Conservation (phyloP, 2,329 filamentous ascomycete genomes). For the Sclerotinia nivalis region DNA sequence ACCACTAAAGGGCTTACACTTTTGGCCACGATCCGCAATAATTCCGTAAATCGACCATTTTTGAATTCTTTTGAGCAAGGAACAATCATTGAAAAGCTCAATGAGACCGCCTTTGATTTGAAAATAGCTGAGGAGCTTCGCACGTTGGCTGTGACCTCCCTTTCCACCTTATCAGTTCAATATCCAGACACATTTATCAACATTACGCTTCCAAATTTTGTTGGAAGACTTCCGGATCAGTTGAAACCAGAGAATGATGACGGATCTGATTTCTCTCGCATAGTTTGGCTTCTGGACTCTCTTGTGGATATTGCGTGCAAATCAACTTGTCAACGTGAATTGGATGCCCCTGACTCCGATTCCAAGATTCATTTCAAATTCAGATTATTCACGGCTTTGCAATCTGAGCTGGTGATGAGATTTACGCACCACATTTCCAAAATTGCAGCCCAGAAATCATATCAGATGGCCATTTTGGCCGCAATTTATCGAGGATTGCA, state of each 20-base stretch:
- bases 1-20: slow-evolving; percentile 36
- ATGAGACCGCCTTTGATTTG: slow-evolving; percentile 28
- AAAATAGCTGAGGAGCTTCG: slow-evolving; percentile 28
- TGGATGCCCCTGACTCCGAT: slow-evolving; percentile 10
- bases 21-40: slow-evolving; percentile 34
- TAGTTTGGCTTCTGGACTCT: slow-evolving; percentile 30
- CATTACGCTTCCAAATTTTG: slow-evolving; percentile 34
- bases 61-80: slow-evolving; percentile 32
- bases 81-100: slow-evolving; percentile 35
- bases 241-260: slow-evolving; percentile 17
- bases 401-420: slow-evolving; percentile 29
- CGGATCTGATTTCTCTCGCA: slow-evolving; percentile 23
- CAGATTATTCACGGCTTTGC: slow-evolving; percentile 33
- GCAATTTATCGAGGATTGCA: slow-evolving; percentile 32
- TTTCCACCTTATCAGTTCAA: slow-evolving; percentile 33
- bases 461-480: slow-evolving; percentile 33
- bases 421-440: slow-evolving; percentile 26
- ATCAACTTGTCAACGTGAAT: slow-evolving; percentile 25
- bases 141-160: slow-evolving; percentile 29
- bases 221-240: slow-evolving; percentile 32
- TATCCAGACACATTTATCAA: slow-evolving; percentile 33
- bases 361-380: slow-evolving; percentile 27
- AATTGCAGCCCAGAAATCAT: slow-evolving; percentile 29
- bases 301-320: slow-evolving; percentile 34
- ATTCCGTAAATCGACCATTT: slow-evolving; percentile 23